Conservation (phyloP, 2,329 filamentous ascomycete species). For the Venturia nashicola region DNA sequence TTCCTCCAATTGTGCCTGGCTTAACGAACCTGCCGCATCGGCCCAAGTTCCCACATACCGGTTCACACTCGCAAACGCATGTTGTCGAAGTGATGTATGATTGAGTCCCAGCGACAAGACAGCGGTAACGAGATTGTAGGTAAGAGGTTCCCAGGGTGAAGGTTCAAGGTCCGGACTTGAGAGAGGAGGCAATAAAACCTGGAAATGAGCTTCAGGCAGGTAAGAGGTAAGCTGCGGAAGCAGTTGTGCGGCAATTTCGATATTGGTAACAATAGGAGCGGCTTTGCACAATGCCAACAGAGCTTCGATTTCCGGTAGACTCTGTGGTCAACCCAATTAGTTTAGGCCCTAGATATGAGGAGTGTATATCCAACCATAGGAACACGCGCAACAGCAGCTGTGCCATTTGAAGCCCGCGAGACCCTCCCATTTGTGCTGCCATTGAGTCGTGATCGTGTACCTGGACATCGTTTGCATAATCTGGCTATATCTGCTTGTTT, state of each 20-base stretch:
- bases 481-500: conserved; percentile 26
- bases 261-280: conserved; percentile 59
- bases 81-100: conserved; percentile 55
- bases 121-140: conserved; percentile 66
- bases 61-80: conserved; percentile 54
- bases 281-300: conserved; percentile 85
- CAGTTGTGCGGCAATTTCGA: conserved; percentile 64
- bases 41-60: conserved; percentile 62
- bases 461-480: conserved; percentile 28
- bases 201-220: conserved; percentile 70
- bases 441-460: conserved; percentile 7
- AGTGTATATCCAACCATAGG: conserved; percentile 22
- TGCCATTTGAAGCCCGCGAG: conserved; percentile 3
- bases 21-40: conserved; percentile 44
- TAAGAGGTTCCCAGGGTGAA: conserved; percentile 77
- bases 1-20: conserved; percentile 41
- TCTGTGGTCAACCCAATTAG: conserved; percentile 35
- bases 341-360: conserved; percentile 6
- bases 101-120: conserved; percentile 69
- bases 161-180: conserved; percentile 66
- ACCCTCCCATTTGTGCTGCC: conserved; percentile 8
- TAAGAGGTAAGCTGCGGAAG: conserved; percentile 72
- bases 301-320: conserved; percentile 81
- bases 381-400: conserved; percentile 13
- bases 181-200: conserved; percentile 59